Evolutionary conservation across 2,329 filamentous ascomycete genomes (phyloP).

Genomic region (Chaetomiaceae sp.): DNA sequence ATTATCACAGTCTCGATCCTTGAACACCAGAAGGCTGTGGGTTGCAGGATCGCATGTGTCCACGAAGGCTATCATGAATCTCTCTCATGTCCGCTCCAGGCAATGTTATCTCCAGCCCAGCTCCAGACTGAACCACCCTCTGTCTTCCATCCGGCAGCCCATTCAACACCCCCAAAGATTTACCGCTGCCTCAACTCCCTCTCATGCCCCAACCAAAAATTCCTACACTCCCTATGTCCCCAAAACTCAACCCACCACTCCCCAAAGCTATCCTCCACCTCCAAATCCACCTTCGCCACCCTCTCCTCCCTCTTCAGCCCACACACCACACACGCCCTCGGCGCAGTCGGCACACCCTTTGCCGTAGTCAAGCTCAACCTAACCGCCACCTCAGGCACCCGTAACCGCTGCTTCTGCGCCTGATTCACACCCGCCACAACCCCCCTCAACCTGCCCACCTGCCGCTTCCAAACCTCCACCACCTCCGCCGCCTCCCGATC

Average conservation of each 20-base stretch:
- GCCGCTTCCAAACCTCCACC: constrained; percentile 67
- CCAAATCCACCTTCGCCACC: constrained; percentile 67
- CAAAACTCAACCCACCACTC: constrained; percentile 96
- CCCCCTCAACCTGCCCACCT: constrained; percentile 69
- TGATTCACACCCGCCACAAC: constrained; percentile 64
- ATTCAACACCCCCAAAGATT: too few species aligned
- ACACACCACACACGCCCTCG: constrained; percentile 77
- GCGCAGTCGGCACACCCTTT: constrained; percentile 69
- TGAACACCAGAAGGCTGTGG: too few species aligned
- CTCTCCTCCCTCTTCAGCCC: constrained; percentile 85
- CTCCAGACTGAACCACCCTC: too few species aligned
- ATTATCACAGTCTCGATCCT: too few species aligned
- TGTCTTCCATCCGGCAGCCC: too few species aligned
- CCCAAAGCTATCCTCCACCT: constrained; percentile 84
- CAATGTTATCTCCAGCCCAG: too few species aligned
- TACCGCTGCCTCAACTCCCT: constrained; percentile 63
- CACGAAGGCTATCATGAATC: too few species aligned
- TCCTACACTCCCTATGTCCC: constrained; percentile 73
- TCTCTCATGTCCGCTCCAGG: too few species aligned
- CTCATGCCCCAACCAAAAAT: constrained; percentile 81
- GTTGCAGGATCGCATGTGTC: too few species aligned
- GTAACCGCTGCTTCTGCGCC: constrained; percentile 28
- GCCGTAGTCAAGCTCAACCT: constrained; percentile 63
- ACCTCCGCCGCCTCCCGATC: constrained; percentile 80
- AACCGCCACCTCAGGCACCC: constrained; percentile 67